Evolutionary conservation across 306 rosid genomes (phyloP).

Genomic region (Begonia masoniana): DNA sequence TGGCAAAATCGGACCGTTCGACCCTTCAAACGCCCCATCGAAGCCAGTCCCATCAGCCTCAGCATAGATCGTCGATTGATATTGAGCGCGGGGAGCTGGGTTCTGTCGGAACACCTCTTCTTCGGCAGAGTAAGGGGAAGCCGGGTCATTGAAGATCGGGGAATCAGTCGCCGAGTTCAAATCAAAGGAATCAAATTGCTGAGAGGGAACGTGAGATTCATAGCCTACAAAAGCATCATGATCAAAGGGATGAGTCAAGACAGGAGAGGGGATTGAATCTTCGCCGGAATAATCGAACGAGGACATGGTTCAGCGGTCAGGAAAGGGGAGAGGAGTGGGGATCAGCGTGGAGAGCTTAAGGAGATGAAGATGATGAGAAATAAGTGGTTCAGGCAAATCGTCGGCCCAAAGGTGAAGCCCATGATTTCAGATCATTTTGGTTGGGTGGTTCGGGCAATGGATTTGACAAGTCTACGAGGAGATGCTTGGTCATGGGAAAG

Average conservation of each 20-base stretch:
- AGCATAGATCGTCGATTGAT: constrained; percentile 13
- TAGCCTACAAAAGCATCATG: constrained; percentile 16
- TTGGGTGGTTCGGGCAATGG: no score
- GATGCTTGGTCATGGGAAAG: no score
- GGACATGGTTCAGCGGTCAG: constrained; percentile 8
- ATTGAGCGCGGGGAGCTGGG: constrained; percentile 1
- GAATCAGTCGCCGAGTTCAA: constrained; percentile 20
- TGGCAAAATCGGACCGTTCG: constrained; percentile 26
- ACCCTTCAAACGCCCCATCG: constrained; percentile 15
- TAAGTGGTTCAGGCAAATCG: no score
- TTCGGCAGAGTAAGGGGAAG: constrained; percentile 1
- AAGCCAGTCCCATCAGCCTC: constrained; percentile 12
- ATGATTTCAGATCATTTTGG: no score
- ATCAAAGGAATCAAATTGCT: constrained; percentile 15
- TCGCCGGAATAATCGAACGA: constrained; percentile 11
- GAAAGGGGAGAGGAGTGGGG: no score
- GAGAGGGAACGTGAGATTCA: constrained; percentile 15
- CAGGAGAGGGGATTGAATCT: constrained; percentile 15
- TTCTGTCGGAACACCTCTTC: constrained; percentile 13
- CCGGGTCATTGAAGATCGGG: constrained; percentile 9
- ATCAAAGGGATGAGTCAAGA: constrained; percentile 18
- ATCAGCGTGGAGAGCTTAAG: no score
- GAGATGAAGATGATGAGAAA: no score
- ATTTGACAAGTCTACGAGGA: no score
- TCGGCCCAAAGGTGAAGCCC: no score